These are phyloP conservation scores for Ophiostoma populinum DNA, from an alignment of 2,329 filamentous ascomycete genomes.

Conservation along the genomic window DNA sequence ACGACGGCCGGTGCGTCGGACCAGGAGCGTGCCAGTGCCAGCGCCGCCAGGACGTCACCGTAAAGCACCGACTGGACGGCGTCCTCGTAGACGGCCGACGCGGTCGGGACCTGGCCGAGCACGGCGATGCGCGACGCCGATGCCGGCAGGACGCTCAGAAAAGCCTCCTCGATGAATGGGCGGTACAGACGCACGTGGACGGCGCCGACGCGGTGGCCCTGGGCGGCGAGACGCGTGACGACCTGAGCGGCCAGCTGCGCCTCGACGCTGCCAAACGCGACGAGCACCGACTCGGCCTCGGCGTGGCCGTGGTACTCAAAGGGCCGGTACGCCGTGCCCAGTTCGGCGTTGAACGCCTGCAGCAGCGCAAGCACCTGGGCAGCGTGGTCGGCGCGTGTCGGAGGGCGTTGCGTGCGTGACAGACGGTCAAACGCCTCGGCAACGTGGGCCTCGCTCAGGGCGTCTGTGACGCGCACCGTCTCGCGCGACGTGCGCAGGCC, in stretches of 20 bases:
- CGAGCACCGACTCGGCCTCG: slow-evolving; percentile 63
- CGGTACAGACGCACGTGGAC: slow-evolving; percentile 88
- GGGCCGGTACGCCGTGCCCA: slow-evolving; percentile 80
- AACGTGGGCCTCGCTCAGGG: slow-evolving; percentile 46
- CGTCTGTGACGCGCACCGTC: slow-evolving; percentile 55
- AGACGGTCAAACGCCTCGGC: slow-evolving; percentile 49
- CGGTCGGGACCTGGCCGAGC: slow-evolving; percentile 70
- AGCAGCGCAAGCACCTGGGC: slow-evolving; percentile 54
- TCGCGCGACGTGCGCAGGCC: slow-evolving; percentile 57
- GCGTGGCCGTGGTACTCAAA: slow-evolving; percentile 90
- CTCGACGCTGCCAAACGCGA: slow-evolving; percentile 86
- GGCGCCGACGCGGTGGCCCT: slow-evolving; percentile 66
- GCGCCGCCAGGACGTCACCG: slow-evolving; percentile 73
- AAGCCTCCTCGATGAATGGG: slow-evolving; percentile 88
- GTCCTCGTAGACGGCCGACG: slow-evolving; percentile 54
- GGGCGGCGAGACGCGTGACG: slow-evolving; percentile 50
- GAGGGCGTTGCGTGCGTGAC: slow-evolving; percentile 22
- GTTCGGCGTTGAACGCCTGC: slow-evolving; percentile 67
- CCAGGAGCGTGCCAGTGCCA: slow-evolving; percentile 53
- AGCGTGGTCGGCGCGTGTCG: slow-evolving; percentile 54
- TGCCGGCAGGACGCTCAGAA: slow-evolving; percentile 63
- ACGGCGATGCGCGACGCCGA: slow-evolving; percentile 64
- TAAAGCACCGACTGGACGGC: slow-evolving; percentile 74
- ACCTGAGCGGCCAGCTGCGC: slow-evolving; percentile 73
- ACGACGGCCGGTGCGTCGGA: slow-evolving; percentile 45